Percentiles rank a stretch among this genome's conserved stretches.
phyloP scores from a whole-genome alignment of 1,139 yeast species.

The Geotrichum citri-aurantii region DNA sequence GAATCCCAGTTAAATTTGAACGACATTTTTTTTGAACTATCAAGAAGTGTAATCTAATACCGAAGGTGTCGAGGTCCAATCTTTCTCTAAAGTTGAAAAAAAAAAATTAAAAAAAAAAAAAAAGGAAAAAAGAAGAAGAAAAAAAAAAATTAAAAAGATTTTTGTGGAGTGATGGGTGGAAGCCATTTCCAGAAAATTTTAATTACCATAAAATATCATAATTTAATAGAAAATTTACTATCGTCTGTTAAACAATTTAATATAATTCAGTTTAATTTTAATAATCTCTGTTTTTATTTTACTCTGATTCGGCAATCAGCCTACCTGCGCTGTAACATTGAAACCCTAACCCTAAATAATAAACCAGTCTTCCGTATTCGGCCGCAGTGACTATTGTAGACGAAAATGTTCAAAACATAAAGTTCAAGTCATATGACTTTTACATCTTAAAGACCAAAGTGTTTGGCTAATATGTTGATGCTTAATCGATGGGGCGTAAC shows the following conservation, averaged over 20 bases:
- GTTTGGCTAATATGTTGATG: too few relatives aligned
- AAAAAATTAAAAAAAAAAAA: too few relatives aligned
- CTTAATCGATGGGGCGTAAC: too few relatives aligned
- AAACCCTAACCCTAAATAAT: too few relatives aligned
- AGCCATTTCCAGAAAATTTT: background rate
- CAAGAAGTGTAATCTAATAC: background rate
- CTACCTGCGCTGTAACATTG: background rate
- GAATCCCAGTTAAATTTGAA: slow-evolving; percentile 76
- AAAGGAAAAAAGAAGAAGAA: background rate
- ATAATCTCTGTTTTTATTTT: background rate
- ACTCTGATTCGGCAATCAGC: background rate
- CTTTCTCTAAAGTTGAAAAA: background rate
- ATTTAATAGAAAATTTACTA: background rate
- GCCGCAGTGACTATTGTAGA: background rate
- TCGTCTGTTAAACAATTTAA: too few relatives aligned
- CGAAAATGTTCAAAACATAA: background rate
- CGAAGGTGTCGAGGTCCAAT: background rate
- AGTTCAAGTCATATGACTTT: background rate
- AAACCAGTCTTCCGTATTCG: background rate
- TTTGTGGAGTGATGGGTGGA: background rate
- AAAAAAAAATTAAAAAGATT: too few relatives aligned
- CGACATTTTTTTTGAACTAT: slow-evolving; percentile 49
- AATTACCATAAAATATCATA: background rate
- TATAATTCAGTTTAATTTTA: too few relatives aligned
- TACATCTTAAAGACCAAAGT: background rate